Base-by-base conservation (phyloP, 2,329 filamentous ascomycete genomes). In the Mollisiaceae sp. region DNA sequence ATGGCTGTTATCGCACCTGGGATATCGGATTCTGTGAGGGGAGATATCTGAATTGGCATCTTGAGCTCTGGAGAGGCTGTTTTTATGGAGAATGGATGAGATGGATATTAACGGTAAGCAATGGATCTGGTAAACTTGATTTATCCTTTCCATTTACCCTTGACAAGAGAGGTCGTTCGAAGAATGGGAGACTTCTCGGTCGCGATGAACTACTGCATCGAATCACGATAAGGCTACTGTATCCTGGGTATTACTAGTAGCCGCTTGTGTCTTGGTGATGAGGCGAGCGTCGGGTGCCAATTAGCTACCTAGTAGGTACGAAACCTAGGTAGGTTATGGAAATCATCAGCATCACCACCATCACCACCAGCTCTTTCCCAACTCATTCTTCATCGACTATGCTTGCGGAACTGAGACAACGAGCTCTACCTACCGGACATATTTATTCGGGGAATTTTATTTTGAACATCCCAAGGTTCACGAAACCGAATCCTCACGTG, bases 1-100 rank as follows among this genome's bases (percentile, higher is more conserved):
- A 91, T 87, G 54, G 86, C 89, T 45, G 84, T 82, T 59, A 91
- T 85, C 24, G 86, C 87, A 8, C 84, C 86, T 32, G 87, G 82
- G 60, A 91, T 90, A 70, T 91, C 89, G 58, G 76, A 73, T 69
- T 86, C 80, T 1, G 81, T 82, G 71, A 91, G 82, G 9, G 79
- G 81, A 4, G 81, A 78, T 64, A 91, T 83, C 67, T 84, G 75
- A 73, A 90, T 83, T 5, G 78, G 71, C 83, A 85, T 85, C 58
- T 59, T 73, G 61, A 35, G 27, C 50, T 47, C 47, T 14, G 50
- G 18, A 11, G 27, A 43, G 14, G 11, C 20, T 18, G 11, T 41
- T 4, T 18, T 47, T 5, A 22, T 47, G 43, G 18, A 47, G 43
- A 22, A 47, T 47, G 43, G 43, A 4, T 2, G 20, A n/a, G 43